Conservation (phyloP, 2,329 filamentous ascomycete species). For the Phialophora macrospora region DNA sequence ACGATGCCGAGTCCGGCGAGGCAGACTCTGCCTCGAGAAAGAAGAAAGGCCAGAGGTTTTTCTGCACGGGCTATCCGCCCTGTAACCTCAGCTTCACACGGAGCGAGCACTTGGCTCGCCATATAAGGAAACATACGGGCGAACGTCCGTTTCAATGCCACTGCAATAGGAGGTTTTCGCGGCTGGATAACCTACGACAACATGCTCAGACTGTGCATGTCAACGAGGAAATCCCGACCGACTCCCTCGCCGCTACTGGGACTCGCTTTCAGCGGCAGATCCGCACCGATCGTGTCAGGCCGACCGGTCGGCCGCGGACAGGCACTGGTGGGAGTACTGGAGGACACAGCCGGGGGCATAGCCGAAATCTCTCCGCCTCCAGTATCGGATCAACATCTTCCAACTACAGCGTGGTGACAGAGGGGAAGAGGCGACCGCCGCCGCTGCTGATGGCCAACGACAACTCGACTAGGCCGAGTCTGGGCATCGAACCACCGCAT, state of each 20-base stretch:
- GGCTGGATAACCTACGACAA: conserved; percentile 91
- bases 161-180: conserved; percentile 88
- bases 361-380: conserved; percentile 82
- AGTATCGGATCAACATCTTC: conserved; percentile 80
- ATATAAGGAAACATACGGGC: conserved; percentile 97
- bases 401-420: conserved; percentile 65
- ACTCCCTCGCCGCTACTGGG: conserved; percentile 89
- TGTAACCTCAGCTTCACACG: conserved; percentile 94
- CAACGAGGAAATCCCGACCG: conserved; percentile 93
- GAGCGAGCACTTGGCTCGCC: conserved; percentile 91
- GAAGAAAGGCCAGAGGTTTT: conserved; percentile 95
- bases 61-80: conserved; percentile 91
- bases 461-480: conserved; percentile 65
- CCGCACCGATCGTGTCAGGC: conserved; percentile 80
- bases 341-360: conserved; percentile 76
- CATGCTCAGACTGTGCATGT: conserved; percentile 98
- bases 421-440: conserved; percentile 73
- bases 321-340: conserved; percentile 76
- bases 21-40: conserved; percentile 78
- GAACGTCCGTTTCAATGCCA: conserved; percentile 97
- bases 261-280: conserved; percentile 92
- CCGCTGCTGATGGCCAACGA: conserved; percentile 81
- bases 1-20: conserved; percentile 66
- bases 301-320: conserved; percentile 74
- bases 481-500: conserved; percentile 71